Percentiles rank a stretch among this genome's conserved stretches.
Conservation (phyloP, 176 grass and related monocot genomes). For the Oryza punctata region DNA sequence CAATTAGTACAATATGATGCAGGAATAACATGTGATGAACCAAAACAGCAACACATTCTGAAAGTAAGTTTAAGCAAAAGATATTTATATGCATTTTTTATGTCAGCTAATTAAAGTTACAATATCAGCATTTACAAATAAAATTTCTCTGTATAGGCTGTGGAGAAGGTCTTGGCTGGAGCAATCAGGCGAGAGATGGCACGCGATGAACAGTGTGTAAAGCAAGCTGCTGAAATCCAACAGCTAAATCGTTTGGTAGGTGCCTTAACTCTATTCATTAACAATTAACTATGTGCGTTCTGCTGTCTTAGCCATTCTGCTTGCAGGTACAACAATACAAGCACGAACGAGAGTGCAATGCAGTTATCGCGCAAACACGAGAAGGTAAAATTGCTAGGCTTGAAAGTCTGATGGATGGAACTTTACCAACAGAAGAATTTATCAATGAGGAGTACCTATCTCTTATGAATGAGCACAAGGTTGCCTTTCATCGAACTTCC, state of each 20-base stretch:
- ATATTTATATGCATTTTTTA: neutral
- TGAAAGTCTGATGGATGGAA: constrained; percentile 97
- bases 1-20: constrained; percentile 62
- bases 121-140: constrained; percentile 6
- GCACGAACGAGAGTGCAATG: constrained; percentile 95
- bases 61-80: constrained; percentile 58
- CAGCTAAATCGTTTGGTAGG: constrained; percentile 87
- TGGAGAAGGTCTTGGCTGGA: constrained; percentile 88
- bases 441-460: constrained; percentile 87
- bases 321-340: constrained; percentile 93
- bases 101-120: neutral
- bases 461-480: constrained; percentile 90
- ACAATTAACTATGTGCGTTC: constrained; percentile 15
- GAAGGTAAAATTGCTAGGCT: constrained; percentile 97
- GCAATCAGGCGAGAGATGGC: constrained; percentile 97
- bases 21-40: constrained; percentile 47
- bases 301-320: constrained; percentile 22
- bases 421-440: constrained; percentile 87
- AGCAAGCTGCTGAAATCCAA: constrained; percentile 83
- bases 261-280: constrained; percentile 17
- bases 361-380: constrained; percentile 85
- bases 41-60: constrained; percentile 61
- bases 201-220: constrained; percentile 76
- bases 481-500: constrained; percentile 17
- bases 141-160: constrained; percentile 60